Conservation (phyloP, 2,329 filamentous ascomycete species). For the Ramichloridium luteum region DNA sequence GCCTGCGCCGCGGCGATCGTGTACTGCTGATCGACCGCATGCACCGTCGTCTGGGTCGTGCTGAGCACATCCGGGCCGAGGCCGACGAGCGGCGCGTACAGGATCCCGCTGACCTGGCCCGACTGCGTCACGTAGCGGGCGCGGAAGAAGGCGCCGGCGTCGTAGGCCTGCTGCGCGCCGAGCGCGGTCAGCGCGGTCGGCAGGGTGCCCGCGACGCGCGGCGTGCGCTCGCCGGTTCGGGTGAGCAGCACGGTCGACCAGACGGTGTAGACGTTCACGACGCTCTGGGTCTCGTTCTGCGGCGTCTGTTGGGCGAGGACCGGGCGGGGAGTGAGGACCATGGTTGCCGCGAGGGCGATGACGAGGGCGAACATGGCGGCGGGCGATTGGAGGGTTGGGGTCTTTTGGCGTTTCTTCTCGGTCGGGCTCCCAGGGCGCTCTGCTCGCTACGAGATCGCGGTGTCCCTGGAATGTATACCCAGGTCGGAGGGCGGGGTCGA, state of each 20-base stretch:
- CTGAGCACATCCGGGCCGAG: slow-evolving; percentile 33
- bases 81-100: slow-evolving; percentile 31
- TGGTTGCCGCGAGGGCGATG: slow-evolving; percentile 9
- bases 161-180: slow-evolving; percentile 43
- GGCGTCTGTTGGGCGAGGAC: slow-evolving; percentile 10
- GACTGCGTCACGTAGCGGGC: slow-evolving; percentile 36
- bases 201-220: slow-evolving; percentile 23
- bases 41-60: slow-evolving; percentile 35
- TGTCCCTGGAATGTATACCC: no score
- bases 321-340: slow-evolving; percentile 12
- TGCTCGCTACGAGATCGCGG: no score
- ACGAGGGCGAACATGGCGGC: slow-evolving; percentile 14
- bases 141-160: slow-evolving; percentile 40
- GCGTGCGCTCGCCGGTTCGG: slow-evolving; percentile 44
- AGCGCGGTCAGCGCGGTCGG: slow-evolving; percentile 37
- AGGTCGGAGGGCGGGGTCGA: no score
- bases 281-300: slow-evolving; percentile 1
- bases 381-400: no score
- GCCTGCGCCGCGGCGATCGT: slow-evolving; percentile 44
- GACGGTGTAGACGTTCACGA: slow-evolving; percentile 27
- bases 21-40: slow-evolving; percentile 37
- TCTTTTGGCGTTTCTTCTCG: no score
- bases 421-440: no score
- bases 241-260: slow-evolving; percentile 43
- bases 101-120: slow-evolving; percentile 14